phyloP scores from a whole-genome alignment of 805 yeast species.

The Metschnikowia koreensis region DNA sequence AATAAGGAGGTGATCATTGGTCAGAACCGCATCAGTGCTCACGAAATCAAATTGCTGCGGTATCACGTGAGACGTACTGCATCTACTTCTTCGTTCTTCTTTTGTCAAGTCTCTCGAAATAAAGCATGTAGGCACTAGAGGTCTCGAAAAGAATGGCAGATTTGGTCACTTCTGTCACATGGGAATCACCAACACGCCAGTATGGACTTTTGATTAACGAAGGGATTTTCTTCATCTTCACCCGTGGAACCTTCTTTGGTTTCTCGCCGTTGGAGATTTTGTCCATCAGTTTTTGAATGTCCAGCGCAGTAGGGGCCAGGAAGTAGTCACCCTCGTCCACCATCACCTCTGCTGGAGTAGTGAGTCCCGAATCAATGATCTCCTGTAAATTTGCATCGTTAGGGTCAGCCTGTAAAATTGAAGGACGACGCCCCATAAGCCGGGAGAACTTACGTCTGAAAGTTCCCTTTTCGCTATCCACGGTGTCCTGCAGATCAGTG shows the following conservation, averaged over 20 bases:
- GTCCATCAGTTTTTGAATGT: constrained; percentile 15
- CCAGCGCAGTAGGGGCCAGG: constrained; percentile 21
- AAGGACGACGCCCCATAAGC: constrained; percentile 44
- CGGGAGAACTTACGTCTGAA: constrained; percentile 36
- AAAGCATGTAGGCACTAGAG: constrained; percentile 79
- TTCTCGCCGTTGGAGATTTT: constrained; percentile 12
- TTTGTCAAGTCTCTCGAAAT: constrained; percentile 62
- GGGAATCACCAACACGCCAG: constrained; percentile 85
- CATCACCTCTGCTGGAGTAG: constrained; percentile 42
- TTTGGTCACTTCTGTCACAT: constrained; percentile 57
- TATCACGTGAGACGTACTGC: constrained; percentile 9
- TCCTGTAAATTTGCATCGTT: constrained; percentile 36
- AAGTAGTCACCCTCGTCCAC: constrained; percentile 33
- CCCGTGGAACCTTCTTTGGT: constrained; percentile 17
- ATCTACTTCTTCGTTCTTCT: constrained; percentile 10
- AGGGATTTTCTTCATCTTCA: constrained; percentile 52
- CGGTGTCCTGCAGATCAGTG: constrained; percentile 13
- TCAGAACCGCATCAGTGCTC: not conserved
- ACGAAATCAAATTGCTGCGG: not conserved
- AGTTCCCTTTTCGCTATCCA: constrained; percentile 23
- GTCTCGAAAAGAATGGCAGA: constrained; percentile 64
- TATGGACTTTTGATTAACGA: constrained; percentile 58
- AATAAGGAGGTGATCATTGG: not conserved
- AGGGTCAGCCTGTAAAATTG: constrained; percentile 39
- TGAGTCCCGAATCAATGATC: constrained; percentile 36